These are phyloP conservation scores for Marasmius tenuissimus DNA, from an alignment of 1,284 basidiomycete genomes.

Conservation along the genomic window DNA sequence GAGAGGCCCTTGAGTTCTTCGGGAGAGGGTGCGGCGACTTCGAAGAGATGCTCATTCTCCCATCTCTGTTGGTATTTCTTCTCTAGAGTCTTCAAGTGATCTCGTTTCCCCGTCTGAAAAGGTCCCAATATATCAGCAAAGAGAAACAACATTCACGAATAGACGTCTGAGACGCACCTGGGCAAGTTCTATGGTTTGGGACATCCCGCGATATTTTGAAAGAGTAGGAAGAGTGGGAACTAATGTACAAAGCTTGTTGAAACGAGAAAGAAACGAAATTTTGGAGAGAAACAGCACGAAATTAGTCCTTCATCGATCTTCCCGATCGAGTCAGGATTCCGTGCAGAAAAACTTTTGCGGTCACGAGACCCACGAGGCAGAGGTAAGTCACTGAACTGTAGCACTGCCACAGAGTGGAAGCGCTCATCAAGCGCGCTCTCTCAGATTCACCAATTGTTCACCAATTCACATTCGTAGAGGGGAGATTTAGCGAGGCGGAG, in stretches of 20 bases:
- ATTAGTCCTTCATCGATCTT: constrained; percentile 3
- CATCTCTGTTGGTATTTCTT: constrained; percentile 83
- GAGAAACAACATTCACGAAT: neutral
- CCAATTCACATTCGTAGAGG: too few species aligned
- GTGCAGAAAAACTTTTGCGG: neutral
- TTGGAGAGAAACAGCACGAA: constrained; percentile 6
- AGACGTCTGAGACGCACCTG: constrained; percentile 36
- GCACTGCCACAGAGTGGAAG: too few species aligned
- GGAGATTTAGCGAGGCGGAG: too few species aligned
- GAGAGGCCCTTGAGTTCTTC: constrained; percentile 68
- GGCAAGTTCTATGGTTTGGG: constrained; percentile 55
- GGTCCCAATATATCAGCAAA: neutral
- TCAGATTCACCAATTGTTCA: too few species aligned
- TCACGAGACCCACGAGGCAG: neutral
- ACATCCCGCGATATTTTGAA: constrained; percentile 33
- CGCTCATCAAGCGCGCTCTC: too few species aligned
- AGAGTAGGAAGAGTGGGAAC: constrained; percentile 19
- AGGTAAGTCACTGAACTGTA: too few species aligned
- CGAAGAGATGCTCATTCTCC: constrained; percentile 74
- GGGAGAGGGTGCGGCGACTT: constrained; percentile 78
- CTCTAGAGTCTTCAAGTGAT: constrained; percentile 83
- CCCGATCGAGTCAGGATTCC: constrained; percentile 3
- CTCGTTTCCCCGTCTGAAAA: constrained; percentile 88
- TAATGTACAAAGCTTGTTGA: constrained; percentile 25
- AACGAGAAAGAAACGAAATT: constrained; percentile 28